These are phyloP conservation scores for Colletotrichum graminicola DNA, from an alignment of 2,329 filamentous ascomycete species.

Conservation along the genomic window DNA sequence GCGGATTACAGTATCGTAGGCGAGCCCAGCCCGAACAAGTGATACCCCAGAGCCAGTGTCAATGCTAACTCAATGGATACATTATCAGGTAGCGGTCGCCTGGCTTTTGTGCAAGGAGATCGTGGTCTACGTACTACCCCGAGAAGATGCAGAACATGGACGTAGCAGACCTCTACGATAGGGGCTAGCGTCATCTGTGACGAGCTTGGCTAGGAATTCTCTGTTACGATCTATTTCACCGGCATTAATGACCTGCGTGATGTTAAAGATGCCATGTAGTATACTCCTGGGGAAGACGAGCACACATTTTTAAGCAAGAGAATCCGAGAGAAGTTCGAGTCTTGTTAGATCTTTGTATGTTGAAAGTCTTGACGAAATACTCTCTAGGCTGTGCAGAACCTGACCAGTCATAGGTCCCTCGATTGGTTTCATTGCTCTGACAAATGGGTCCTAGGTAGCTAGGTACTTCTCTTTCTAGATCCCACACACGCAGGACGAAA, in stretches of 20 bases:
- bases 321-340: slow-evolving; percentile 45
- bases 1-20: no score
- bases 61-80: no score
- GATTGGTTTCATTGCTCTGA: not conserved
- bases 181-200: slow-evolving; percentile 38
- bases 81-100: no score
- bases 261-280: slow-evolving; percentile 39
- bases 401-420: not conserved
- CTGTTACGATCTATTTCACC: slow-evolving; percentile 31
- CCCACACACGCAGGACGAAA: not conserved
- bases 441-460: no score
- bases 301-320: slow-evolving; percentile 44
- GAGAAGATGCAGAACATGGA: no score
- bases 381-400: not conserved
- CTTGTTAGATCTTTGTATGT: slow-evolving; percentile 42
- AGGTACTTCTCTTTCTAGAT: not conserved
- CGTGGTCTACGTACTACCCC: no score
- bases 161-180: slow-evolving; percentile 40
- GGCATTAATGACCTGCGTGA: slow-evolving; percentile 39
- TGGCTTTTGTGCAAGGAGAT: no score
- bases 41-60: no score
- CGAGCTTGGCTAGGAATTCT: slow-evolving; percentile 30
- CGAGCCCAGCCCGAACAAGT: no score
- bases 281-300: slow-evolving; percentile 45
- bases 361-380: not conserved